A percentile compares a stretch with the other conserved stretches of the same genome.
Conservation (phyloP, 2,329 filamentous ascomycete species). For the Colletotrichum sp. region DNA sequence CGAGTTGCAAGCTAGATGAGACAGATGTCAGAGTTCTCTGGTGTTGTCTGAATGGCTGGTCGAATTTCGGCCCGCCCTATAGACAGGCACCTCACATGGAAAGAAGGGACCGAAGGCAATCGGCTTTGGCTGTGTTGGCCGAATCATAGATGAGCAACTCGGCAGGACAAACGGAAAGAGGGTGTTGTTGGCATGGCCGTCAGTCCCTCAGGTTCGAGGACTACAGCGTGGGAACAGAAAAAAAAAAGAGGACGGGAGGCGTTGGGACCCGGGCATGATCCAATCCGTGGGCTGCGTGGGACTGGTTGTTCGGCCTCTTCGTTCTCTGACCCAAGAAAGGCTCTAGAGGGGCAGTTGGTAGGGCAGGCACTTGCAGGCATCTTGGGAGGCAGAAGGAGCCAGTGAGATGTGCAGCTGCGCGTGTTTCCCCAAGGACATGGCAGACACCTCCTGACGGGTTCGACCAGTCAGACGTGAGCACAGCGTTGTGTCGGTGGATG, state of each 20-base stretch:
- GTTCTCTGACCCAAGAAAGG: background rate
- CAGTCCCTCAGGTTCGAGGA: background rate
- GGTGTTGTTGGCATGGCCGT: background rate
- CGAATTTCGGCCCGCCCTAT: background rate
- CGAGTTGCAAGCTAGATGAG: background rate
- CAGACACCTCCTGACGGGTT: slow-evolving; percentile 13
- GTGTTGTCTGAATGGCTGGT: slow-evolving; percentile 10
- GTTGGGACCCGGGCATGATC: background rate
- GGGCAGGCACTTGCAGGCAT: slow-evolving; percentile 11
- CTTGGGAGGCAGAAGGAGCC: slow-evolving; percentile 18
- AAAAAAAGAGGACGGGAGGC: background rate
- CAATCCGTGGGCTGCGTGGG: background rate
- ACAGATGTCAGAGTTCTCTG: background rate
- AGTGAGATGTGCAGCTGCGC: slow-evolving; percentile 41
- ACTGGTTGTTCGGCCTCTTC: background rate
- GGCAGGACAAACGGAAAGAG: background rate
- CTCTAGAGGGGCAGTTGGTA: background rate
- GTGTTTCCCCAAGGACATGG: slow-evolving; percentile 31
- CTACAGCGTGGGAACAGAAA: background rate
- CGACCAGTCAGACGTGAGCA: slow-evolving; percentile 35
- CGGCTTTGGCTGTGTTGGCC: background rate
- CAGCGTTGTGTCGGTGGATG: slow-evolving; percentile 31
- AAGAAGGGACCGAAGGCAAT: background rate
- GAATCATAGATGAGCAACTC: background rate
- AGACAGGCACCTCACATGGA: slow-evolving; percentile 15